Conservation (phyloP, 495 filamentous ascomycete species). For the Peziza echinospora region DNA sequence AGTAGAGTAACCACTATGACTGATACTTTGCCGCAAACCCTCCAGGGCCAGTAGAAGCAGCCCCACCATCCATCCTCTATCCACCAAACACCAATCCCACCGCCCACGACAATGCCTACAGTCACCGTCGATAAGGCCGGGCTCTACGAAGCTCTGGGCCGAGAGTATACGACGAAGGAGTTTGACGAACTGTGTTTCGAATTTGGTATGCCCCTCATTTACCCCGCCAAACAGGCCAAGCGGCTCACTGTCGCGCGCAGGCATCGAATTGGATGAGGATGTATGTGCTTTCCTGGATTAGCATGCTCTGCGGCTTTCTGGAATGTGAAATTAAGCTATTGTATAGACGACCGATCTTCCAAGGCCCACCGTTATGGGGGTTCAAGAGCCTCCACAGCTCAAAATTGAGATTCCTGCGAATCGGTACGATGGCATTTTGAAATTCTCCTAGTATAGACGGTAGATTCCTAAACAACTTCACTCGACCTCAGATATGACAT, state of each 20-base stretch:
- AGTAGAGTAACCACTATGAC: no score
- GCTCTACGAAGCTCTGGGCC: constrained; percentile 77
- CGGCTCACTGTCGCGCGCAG: no score
- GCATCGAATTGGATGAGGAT: constrained; percentile 93
- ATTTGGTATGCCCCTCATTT: constrained; percentile 40
- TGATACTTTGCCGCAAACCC: no score
- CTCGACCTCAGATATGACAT: constrained; percentile 75
- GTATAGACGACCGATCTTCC: constrained; percentile 41
- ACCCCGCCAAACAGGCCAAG: not conserved
- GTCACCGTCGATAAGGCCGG: constrained; percentile 86
- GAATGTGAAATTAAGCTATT: not conserved
- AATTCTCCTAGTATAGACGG: not conserved
- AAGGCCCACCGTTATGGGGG: constrained; percentile 49
- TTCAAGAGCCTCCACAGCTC: constrained; percentile 73
- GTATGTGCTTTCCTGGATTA: constrained; percentile 26
- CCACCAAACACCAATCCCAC: not conserved
- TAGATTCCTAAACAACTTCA: not conserved
- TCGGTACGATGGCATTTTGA: constrained; percentile 24
- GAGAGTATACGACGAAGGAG: constrained; percentile 78
- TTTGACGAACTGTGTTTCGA: constrained; percentile 98
- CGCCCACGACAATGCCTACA: constrained; percentile 48
- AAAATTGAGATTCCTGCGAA: constrained; percentile 99
- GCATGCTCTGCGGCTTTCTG: no score
- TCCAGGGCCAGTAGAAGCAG: no score
- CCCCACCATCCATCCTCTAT: no score